A percentile compares a stretch with the other conserved stretches of the same genome.
phyloP scores from a whole-genome alignment of 163 green algal genomes.

The Botryococcus braunii region DNA sequence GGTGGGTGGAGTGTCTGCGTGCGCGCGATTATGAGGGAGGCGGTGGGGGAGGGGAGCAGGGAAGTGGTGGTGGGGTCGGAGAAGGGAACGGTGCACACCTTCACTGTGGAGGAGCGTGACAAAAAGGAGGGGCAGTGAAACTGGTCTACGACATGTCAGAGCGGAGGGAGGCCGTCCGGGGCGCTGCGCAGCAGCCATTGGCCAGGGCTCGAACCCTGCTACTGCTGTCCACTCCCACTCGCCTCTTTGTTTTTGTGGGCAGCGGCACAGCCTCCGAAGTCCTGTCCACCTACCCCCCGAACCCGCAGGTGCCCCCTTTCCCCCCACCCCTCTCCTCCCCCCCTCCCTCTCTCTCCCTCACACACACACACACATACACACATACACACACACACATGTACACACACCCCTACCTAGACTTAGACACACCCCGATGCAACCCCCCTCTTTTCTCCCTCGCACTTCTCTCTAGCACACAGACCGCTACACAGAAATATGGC shows the following conservation, averaged over 20 bases:
- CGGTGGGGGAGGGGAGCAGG: too few relatives aligned
- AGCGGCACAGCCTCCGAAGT: conserved; percentile 25
- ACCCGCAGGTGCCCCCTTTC: not conserved
- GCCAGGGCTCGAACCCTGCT: conserved; percentile 25
- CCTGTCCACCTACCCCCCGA: conserved; percentile 23
- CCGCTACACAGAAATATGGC: not conserved
- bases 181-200: conserved; percentile 24
- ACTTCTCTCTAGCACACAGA: not conserved
- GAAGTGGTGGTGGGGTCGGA: conserved; percentile 57
- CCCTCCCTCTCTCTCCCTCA: too few relatives aligned
- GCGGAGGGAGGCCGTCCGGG: conserved; percentile 17
- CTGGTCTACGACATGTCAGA: conserved; percentile 38
- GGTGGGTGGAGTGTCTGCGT: too few relatives aligned
- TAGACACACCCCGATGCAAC: not conserved
- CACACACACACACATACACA: too few relatives aligned
- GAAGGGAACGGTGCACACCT: conserved; percentile 40
- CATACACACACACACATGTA: not conserved
- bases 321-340: too few relatives aligned
- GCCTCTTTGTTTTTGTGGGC: conserved; percentile 50
- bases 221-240: conserved; percentile 42
- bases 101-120: conserved; percentile 39
- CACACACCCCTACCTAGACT: not conserved
- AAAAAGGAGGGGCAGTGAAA: conserved; percentile 35
- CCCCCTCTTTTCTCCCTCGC: not conserved
- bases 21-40: too few relatives aligned